Percentiles rank a stretch among this genome's conserved stretches.
Conservation (phyloP, 345 rosid genomes). For the Rhizophora apiculata region DNA sequence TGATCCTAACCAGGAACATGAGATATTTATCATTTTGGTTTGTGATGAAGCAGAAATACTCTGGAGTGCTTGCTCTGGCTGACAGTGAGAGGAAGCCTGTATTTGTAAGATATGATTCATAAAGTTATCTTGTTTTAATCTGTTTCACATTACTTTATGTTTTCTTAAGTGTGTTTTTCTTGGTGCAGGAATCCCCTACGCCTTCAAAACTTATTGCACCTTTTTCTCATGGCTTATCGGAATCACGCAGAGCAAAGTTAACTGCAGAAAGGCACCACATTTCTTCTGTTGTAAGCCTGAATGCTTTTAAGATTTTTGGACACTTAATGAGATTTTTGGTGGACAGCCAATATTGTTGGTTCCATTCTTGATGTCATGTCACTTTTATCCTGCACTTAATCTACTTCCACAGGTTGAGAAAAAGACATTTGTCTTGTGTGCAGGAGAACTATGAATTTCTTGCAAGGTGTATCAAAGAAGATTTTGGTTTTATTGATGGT, state of each 20-base stretch:
- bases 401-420: conserved; percentile 6
- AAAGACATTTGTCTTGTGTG: conserved; percentile 19
- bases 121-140: neutral
- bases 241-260: conserved; percentile 71
- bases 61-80: conserved; percentile 45
- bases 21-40: conserved; percentile 9
- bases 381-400: conserved; percentile 11
- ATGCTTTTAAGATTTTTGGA: conserved; percentile 3
- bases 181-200: conserved; percentile 78
- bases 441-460: conserved; percentile 90
- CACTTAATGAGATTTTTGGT: neutral
- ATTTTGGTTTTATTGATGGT: conserved; percentile 68
- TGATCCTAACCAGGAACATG: neutral
- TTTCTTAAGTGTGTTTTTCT: conserved; percentile 13
- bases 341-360: neutral
- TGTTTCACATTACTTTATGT: neutral
- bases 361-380: neutral
- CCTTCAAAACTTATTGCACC: conserved; percentile 75
- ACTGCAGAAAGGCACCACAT: conserved; percentile 88
- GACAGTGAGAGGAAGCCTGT: conserved; percentile 49
- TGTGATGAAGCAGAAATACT: conserved; percentile 52
- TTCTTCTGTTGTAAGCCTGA: conserved; percentile 18
- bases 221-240: conserved; percentile 67
- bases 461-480: conserved; percentile 81
- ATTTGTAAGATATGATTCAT: conserved; percentile 55